Evolutionary conservation across 2,329 filamentous ascomycete species (phyloP).

Genomic region (Penicillium thymicola): DNA sequence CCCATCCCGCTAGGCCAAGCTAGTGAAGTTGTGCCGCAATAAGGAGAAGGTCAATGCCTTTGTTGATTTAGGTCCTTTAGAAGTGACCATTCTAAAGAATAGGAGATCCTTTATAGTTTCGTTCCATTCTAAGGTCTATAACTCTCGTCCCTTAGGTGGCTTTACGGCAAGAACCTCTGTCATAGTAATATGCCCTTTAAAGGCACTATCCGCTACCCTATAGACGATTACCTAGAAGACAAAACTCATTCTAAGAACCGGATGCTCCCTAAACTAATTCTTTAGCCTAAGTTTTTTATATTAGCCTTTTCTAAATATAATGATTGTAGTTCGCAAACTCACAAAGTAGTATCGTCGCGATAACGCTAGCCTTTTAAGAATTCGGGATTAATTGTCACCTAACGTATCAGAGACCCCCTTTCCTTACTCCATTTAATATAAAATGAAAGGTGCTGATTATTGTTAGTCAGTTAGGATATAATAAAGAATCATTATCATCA

Average conservation of each 20-base stretch:
- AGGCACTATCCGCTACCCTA: constrained; percentile 17
- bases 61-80: constrained; percentile 1
- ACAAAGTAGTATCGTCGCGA: too few species aligned
- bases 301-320: neutral
- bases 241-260: constrained; percentile 19
- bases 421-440: too few species aligned
- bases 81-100: constrained; percentile 16
- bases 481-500: too few species aligned
- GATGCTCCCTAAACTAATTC: constrained; percentile 21
- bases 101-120: constrained; percentile 6
- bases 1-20: constrained; percentile 8
- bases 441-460: too few species aligned
- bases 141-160: constrained; percentile 17
- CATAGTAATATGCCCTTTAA: constrained; percentile 15
- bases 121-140: constrained; percentile 16
- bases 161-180: constrained; percentile 14
- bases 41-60: constrained; percentile 16
- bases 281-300: constrained; percentile 8
- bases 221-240: constrained; percentile 22
- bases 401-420: too few species aligned
- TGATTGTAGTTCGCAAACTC: neutral
- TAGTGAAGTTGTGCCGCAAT: constrained; percentile 14
- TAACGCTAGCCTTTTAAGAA: too few species aligned
- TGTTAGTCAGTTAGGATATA: too few species aligned
- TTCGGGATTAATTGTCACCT: too few species aligned